Conservation (phyloP, 805 yeast genomes). For the Candida manassasensis region DNA sequence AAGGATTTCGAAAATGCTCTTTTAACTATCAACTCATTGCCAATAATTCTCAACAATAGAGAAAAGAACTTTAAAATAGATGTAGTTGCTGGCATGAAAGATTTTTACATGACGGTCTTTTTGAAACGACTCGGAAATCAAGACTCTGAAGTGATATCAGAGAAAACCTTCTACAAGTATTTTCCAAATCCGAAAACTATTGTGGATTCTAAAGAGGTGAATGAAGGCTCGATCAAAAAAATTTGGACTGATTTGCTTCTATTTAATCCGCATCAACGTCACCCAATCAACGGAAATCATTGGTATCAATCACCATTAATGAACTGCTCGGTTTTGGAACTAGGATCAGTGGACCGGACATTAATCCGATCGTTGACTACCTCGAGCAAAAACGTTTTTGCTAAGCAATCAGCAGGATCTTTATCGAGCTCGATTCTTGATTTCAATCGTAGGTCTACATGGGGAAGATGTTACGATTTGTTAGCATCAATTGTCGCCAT, state of each 20-base stretch:
- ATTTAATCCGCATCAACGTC: constrained; percentile 27
- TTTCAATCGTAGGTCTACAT: constrained; percentile 30
- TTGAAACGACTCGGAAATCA: constrained; percentile 11
- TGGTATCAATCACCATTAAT: constrained; percentile 34
- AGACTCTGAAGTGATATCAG: constrained; percentile 23
- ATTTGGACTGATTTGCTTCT: constrained; percentile 31
- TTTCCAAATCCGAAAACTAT: constrained; percentile 23
- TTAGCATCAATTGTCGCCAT: constrained; percentile 62
- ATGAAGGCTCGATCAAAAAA: constrained; percentile 24
- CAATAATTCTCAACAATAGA: constrained; percentile 51
- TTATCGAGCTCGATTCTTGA: constrained; percentile 26
- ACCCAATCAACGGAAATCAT: constrained; percentile 31
- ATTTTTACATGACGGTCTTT: constrained; percentile 20
- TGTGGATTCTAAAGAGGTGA: neutral
- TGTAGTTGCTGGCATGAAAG: constrained; percentile 21
- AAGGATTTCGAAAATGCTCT: constrained; percentile 59
- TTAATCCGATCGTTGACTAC: constrained; percentile 22
- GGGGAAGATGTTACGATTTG: constrained; percentile 55
- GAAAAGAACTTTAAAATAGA: constrained; percentile 26
- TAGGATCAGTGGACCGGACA: constrained; percentile 31
- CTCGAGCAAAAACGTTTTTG: constrained; percentile 21
- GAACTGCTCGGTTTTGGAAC: constrained; percentile 27
- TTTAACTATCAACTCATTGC: constrained; percentile 66
- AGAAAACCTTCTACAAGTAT: constrained; percentile 20
- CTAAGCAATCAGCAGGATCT: constrained; percentile 29